A percentile compares a stretch with the other conserved stretches of the same genome.
These are phyloP conservation scores for Plenodomus tracheiphilus DNA, from an alignment of 2,329 filamentous ascomycete genomes.

Conservation along the genomic window DNA sequence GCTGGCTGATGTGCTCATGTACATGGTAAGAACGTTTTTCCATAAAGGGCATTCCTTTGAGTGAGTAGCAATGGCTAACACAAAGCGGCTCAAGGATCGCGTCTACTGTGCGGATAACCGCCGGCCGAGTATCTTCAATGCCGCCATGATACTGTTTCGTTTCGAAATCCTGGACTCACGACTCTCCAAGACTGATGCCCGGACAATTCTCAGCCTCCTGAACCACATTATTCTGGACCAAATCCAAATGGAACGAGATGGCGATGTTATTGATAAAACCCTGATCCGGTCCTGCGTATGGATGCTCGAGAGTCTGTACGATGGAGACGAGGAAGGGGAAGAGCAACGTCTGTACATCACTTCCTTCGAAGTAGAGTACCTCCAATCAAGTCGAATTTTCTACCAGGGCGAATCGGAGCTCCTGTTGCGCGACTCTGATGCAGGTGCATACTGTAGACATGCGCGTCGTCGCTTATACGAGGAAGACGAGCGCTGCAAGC, in stretches of 20 bases:
- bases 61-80: slow-evolving; percentile 20
- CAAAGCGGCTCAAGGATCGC: slow-evolving; percentile 63
- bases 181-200: slow-evolving; percentile 48
- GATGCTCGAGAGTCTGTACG: slow-evolving; percentile 89
- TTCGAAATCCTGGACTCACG: slow-evolving; percentile 76
- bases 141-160: slow-evolving; percentile 84
- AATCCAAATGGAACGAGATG: slow-evolving; percentile 87
- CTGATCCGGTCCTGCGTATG: slow-evolving; percentile 81
- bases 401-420: slow-evolving; percentile 76
- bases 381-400: slow-evolving; percentile 71
- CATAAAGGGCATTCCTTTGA: not conserved
- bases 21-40: slow-evolving; percentile 64
- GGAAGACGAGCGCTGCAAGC: slow-evolving; percentile 80
- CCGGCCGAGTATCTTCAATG: slow-evolving; percentile 77
- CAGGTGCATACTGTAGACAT: slow-evolving; percentile 78
- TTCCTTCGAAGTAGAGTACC: slow-evolving; percentile 77
- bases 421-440: slow-evolving; percentile 76
- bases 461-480: slow-evolving; percentile 75
- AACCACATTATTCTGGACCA: slow-evolving; percentile 85
- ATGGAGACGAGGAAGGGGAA: slow-evolving; percentile 76
- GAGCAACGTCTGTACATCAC: slow-evolving; percentile 80
- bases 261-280: slow-evolving; percentile 82
- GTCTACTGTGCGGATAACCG: slow-evolving; percentile 75
- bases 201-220: slow-evolving; percentile 71
- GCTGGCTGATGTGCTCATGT: slow-evolving; percentile 96